A percentile compares a stretch with the other conserved stretches of the same genome.
Evolutionary conservation across 345 rosid species (phyloP).

Genomic region (Melaleuca alternifolia): DNA sequence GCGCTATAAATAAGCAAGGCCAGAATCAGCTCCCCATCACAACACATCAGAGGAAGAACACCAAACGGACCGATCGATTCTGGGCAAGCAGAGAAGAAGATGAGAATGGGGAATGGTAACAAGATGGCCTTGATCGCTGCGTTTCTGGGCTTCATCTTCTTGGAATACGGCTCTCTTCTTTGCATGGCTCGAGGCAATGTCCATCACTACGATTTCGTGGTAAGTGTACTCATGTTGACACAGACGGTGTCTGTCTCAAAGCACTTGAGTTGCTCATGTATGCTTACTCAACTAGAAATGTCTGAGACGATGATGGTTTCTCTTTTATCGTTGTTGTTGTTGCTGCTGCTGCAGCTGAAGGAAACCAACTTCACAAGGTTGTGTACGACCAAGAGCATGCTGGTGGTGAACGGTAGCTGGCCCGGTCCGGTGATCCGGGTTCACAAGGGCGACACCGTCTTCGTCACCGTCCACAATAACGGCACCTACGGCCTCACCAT

Average conservation of each 20-base stretch:
- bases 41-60: background rate
- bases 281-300: background rate
- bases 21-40: background rate
- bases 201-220: slow-evolving; percentile 5
- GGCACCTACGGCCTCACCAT: slow-evolving; percentile 16
- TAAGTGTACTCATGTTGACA: background rate
- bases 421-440: slow-evolving; percentile 18
- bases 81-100: background rate
- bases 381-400: slow-evolving; percentile 19
- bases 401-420: slow-evolving; percentile 18
- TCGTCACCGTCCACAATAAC: slow-evolving; percentile 4
- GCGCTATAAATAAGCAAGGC: background rate
- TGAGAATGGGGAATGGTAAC: background rate
- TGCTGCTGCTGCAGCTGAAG: slow-evolving; percentile 7
- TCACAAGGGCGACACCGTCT: slow-evolving; percentile 6
- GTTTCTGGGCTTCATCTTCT: background rate
- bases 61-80: background rate
- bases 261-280: background rate
- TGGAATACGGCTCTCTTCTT: background rate
- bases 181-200: background rate
- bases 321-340: background rate
- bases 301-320: background rate
- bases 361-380: slow-evolving; percentile 16
- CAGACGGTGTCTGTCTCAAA: background rate
- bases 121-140: background rate